Evolutionary conservation across 345 rosid species (phyloP).

Genomic region (Trapa incisa): DNA sequence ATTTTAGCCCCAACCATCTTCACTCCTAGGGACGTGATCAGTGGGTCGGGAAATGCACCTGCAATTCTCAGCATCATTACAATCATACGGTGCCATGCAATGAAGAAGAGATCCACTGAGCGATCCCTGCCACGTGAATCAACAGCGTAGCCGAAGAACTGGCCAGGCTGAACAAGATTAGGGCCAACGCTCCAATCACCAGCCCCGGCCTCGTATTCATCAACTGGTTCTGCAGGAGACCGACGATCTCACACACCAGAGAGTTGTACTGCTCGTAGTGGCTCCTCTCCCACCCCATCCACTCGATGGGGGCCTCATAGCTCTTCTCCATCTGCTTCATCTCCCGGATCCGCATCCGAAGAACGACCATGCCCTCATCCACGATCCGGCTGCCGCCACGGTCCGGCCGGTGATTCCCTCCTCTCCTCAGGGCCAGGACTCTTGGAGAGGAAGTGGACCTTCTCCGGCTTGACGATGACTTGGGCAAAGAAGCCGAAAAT

Average conservation of each 20-base stretch:
- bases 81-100: background rate
- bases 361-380: slow-evolving; percentile 53
- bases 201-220: background rate
- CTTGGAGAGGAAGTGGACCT: background rate
- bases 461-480: background rate
- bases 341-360: slow-evolving; percentile 45
- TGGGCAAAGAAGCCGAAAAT: background rate
- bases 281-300: slow-evolving; percentile 74
- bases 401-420: background rate
- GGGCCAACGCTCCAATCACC: background rate
- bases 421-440: background rate
- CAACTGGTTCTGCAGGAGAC: slow-evolving; percentile 15
- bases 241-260: slow-evolving; percentile 34
- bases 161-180: background rate
- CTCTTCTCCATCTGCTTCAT: slow-evolving; percentile 53
- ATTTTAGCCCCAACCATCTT: too few species aligned
- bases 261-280: slow-evolving; percentile 35
- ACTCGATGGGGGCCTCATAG: slow-evolving; percentile 48
- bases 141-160: background rate
- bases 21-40: too few species aligned
- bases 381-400: slow-evolving; percentile 13
- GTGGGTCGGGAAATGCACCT: too few species aligned
- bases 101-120: background rate
- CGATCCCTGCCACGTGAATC: background rate
- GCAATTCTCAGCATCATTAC: too few species aligned